Base-by-base conservation (phyloP, 257 asterid species). In the Ilex asprella region DNA sequence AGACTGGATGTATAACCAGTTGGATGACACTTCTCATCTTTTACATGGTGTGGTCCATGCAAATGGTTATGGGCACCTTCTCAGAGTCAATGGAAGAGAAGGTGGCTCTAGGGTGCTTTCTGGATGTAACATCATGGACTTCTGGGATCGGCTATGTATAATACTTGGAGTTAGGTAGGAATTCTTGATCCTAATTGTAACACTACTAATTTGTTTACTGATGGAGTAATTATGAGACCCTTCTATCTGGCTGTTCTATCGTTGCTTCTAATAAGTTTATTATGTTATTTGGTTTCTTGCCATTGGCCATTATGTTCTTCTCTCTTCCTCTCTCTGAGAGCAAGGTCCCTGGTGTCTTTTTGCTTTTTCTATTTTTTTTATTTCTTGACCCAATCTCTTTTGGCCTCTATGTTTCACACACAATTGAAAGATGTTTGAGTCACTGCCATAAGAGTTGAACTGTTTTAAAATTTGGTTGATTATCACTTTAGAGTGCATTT, bases 71-170 rank as follows among this genome's bases (percentile, higher is more conserved):
- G 99, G 97, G 10, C 97, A 92, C 75, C 95, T 92, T 72, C 97
- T 92, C 55, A 79, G 99, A 67, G 95, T 92, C 67, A 89, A 92
- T 58, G 99, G 99, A 60, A 89, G 94, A 72, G 99, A 92, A 78
- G 95, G 96, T 75, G 99, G 99, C 47, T 92, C 99, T 61, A 71
- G 75, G 78, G 49, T 89, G 66, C 96, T 92, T 46, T 85, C 94
- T 3, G 99, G 99, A 44, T 75, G 81, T 43, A 80, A 75, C 21
- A 86, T 92, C 44, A 85, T 89, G 94, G 77, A 80, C 74, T 92
- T 92, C 63, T 92, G 99, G 99, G 97, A 92, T 54, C 80, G 94
- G 35, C 87, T 92, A 12, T 92, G 97, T 80, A 65, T 44, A 73
- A 61, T 81, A 67, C 89, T 92, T 52, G 96, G 96, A 32, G 91